Evolutionary conservation across 106 monocot species (phyloP), one percentile per base, ranked within the genome.

Genomic region (Apostasia shenzhenica): DNA sequence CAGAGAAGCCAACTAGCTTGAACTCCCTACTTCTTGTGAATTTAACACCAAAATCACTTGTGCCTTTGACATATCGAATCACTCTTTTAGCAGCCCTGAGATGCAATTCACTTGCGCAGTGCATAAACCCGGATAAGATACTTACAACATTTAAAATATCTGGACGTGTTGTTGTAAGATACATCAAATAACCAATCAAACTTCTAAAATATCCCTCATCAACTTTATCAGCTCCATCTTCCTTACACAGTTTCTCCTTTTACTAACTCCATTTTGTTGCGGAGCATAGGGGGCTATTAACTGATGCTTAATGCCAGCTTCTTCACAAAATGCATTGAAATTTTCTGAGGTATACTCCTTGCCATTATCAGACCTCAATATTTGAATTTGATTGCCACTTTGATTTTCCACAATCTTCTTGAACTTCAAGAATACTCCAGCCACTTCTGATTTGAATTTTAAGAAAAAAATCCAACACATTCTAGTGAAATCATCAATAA

Each of bases 401-500:
- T 69, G 55, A 45, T 54, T 69, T 52, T 69, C 69, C 37, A 69
- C 41, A 41, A 26, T 69, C 2, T 4, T 40, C 43, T 69, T 69
- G n/a, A 45, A 69, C 6, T 56, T 69, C 40, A 6, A 2, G 13
- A 69, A 55, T 10, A 69, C 55, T 55, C 42, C 7, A 56, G 69
- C 55, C 14, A 44, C 69, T 43, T 69, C 40, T 69, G 5, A 56
- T 40, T 53, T 69, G 41, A 37, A 39, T 42, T 55, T 69, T 12
- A 69, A 56, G 55, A 69, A 69, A 6, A 69, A 69, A 69, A 69
- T 69, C 55, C 69, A 43, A 41, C 44, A 66, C 4, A 66, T 7
- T 2, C 45, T 0, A 6, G 66, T 66, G 45, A 66, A 66, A 46
- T 66, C 66, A 66, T 48, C 44, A 66, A 66, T 48, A n/a, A 6